Base-by-base conservation (phyloP, 805 yeast species). In the Metschnikowia proteae region DNA sequence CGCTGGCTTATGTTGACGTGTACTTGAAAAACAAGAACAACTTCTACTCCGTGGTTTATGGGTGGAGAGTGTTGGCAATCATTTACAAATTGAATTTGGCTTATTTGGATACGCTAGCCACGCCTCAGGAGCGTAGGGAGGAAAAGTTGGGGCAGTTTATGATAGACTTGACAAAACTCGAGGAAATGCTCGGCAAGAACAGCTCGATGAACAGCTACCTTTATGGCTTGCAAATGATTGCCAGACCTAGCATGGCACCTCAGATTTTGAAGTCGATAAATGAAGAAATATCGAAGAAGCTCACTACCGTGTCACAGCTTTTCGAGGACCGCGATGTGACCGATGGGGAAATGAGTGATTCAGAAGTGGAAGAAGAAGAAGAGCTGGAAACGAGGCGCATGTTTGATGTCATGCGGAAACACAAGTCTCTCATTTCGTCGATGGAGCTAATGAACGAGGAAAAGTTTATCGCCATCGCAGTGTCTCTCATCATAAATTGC, bases 1-100 rank as follows among this genome's bases (percentile, higher is more conserved):
- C 56, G 27, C 45, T 65, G 31, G 65, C 63, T 38, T 71, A 62
- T 47, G 61, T 65, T 22, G 76, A 71, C 49, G 44, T 60, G 35
- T 59, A 48, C 39, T 58, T 61, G 36, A 56, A 57, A 27, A 57
- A 54, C 47, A 41, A 43, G n/a, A 13, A 44, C 9, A 58, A 65
- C 46, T 56, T 62, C 30, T 71, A 63, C 49, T 62, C 56, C 1
- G 48, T 67, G 3, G 34, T 72, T 2, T 56, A 61, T n/a, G 54
- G 60, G 33, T 72, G 75, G 75, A 64, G 76, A 55, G 43, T 71
- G 5, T 51, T 70, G 46, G 74, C 66, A 36, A 57, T 71, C 10
- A 52, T 65, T 11, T 62, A 68, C 48, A 64, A 66, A 49, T 57
- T 71, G 45, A 69, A 63, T 45, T 46, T 63, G 23, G 54, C 50